These are phyloP conservation scores for Rhizopogon vulgaris DNA, from an alignment of 768 basidiomycete species.

Conservation along the genomic window DNA sequence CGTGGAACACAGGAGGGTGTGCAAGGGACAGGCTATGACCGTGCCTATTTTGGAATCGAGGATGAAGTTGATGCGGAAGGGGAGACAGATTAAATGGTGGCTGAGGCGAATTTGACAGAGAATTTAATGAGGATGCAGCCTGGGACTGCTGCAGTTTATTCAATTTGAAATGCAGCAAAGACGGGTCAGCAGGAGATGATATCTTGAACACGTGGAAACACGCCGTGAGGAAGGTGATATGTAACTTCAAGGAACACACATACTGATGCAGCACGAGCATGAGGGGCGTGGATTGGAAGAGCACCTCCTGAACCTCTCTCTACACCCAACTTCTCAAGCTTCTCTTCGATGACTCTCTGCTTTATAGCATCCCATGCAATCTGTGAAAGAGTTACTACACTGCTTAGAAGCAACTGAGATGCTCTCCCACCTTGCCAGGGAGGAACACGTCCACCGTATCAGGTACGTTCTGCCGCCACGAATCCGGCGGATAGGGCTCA, in stretches of 20 bases:
- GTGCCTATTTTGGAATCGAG: slow-evolving; percentile 50
- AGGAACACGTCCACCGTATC: slow-evolving; percentile 73
- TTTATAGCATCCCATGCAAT: slow-evolving; percentile 69
- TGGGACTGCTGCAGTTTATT: slow-evolving; percentile 80
- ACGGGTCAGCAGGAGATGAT: slow-evolving; percentile 87
- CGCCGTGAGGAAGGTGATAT: slow-evolving; percentile 10
- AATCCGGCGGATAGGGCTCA: slow-evolving; percentile 61
- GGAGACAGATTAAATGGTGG: slow-evolving; percentile 47
- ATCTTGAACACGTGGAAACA: slow-evolving; percentile 41
- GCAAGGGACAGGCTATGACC: slow-evolving; percentile 72
- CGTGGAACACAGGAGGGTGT: slow-evolving; percentile 38
- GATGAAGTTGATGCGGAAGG: slow-evolving; percentile 38
- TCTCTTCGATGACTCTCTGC: slow-evolving; percentile 71
- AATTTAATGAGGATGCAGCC: slow-evolving; percentile 41
- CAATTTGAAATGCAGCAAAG: slow-evolving; percentile 72
- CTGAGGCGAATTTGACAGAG: slow-evolving; percentile 61
- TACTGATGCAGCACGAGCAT: slow-evolving; percentile 81
- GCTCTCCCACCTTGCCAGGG: slow-evolving; percentile 61
- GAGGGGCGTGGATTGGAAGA: slow-evolving; percentile 62
- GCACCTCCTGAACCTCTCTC: slow-evolving; percentile 52
- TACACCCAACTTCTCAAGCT: slow-evolving; percentile 73
- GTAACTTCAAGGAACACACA: slow-evolving; percentile 27
- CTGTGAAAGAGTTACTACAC: slow-evolving; percentile 30
- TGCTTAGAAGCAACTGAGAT: slow-evolving; percentile 4
- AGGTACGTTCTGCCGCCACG: slow-evolving; percentile 52